These are phyloP conservation scores for Marasmius tenuissimus DNA, from an alignment of 1,284 basidiomycete species.

Conservation along the genomic window DNA sequence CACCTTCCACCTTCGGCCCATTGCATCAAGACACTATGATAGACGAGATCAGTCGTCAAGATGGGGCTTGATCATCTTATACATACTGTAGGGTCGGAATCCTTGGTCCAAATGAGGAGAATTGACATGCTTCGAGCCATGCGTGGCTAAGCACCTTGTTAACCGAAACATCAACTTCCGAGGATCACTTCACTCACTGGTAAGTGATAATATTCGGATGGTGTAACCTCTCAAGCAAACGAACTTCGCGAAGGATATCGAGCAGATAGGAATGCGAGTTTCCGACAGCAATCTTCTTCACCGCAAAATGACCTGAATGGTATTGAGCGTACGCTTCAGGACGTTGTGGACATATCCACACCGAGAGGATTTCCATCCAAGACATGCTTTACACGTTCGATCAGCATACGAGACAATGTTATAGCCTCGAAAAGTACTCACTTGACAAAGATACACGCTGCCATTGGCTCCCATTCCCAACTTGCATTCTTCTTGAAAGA, in stretches of 20 bases:
- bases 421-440: constrained; percentile 28
- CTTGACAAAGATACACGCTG: constrained; percentile 84
- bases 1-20: constrained; percentile 86
- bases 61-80: not conserved
- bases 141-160: constrained; percentile 54
- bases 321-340: not conserved
- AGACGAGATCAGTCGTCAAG: not conserved
- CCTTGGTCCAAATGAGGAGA: constrained; percentile 82
- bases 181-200: constrained; percentile 44
- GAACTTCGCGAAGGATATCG: constrained; percentile 81
- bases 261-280: constrained; percentile 83
- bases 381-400: constrained; percentile 55
- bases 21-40: constrained; percentile 82
- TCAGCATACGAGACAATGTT: not conserved
- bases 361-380: constrained; percentile 78
- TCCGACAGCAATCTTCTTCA: constrained; percentile 95
- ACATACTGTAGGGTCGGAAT: constrained; percentile 79
- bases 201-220: constrained; percentile 95
- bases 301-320: constrained; percentile 74
- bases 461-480: constrained; percentile 94
- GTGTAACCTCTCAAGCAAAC: constrained; percentile 80
- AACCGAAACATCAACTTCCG: not conserved
- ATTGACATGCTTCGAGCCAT: constrained; percentile 86
- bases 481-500: constrained; percentile 85
- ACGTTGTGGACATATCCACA: constrained; percentile 22